A percentile compares a stretch with the other conserved stretches of the same genome.
phyloP scores from a whole-genome alignment of 139 green algal genomes.

The Trebouxia sp. region DNA sequence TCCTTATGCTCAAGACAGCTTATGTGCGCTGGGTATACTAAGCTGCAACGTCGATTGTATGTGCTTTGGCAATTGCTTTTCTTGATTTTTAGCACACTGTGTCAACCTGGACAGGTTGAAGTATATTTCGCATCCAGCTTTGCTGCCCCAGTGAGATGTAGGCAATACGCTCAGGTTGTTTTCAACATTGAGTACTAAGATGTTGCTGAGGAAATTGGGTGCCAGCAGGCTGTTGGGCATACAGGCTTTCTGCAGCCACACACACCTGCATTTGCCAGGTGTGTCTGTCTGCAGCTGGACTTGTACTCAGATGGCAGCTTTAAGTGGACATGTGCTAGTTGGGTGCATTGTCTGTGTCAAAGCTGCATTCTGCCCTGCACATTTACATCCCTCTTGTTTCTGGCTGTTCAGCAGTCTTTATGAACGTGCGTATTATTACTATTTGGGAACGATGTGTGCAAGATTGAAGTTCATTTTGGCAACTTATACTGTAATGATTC shows the following conservation, averaged over 20 bases:
- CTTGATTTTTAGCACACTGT: not conserved
- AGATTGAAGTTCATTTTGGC: too few species aligned
- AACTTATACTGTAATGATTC: too few species aligned
- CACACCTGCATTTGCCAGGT: not conserved
- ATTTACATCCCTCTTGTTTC: not conserved
- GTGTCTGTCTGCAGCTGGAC: conserved; percentile 1
- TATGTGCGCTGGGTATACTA: not conserved
- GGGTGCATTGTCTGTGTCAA: not conserved
- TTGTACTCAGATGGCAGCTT: not conserved
- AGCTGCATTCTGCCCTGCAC: conserved; percentile 17
- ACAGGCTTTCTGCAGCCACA: conserved; percentile 11
- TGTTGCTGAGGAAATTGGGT: conserved; percentile 14
- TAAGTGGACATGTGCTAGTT: conserved; percentile 10
- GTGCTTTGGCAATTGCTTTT: not conserved
- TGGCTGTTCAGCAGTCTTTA: too few species aligned
- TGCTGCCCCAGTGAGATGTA: conserved; percentile 17
- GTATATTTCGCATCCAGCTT: not conserved
- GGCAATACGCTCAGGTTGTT: conserved; percentile 10
- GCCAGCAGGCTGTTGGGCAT: conserved; percentile 11
- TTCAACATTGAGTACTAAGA: not conserved
- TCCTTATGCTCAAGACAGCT: conserved; percentile 1
- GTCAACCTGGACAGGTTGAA: conserved; percentile 8
- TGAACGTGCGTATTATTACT: too few species aligned
- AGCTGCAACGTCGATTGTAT: not conserved
- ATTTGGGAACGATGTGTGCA: too few species aligned